Evolutionary conservation across 768 basidiomycete species (phyloP).

Genomic region (Tremella fuciformis): DNA sequence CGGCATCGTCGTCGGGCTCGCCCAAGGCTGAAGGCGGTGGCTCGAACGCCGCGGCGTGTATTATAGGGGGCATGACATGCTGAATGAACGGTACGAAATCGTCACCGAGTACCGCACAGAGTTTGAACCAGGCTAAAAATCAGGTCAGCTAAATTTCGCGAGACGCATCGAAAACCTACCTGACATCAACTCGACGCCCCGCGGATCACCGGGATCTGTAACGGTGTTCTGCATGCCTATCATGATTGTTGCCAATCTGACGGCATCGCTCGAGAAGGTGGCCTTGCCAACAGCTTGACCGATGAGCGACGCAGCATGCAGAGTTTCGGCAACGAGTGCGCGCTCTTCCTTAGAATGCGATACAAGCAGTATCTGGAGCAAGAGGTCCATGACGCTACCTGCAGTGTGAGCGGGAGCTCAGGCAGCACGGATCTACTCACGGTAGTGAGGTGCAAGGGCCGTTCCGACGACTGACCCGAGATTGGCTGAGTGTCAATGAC

Average conservation of each 20-base stretch:
- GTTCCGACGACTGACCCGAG: slow-evolving; percentile 54
- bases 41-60: slow-evolving; percentile 73
- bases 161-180: slow-evolving; percentile 10
- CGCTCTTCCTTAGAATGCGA: slow-evolving; percentile 31
- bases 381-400: slow-evolving; percentile 67
- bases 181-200: slow-evolving; percentile 65
- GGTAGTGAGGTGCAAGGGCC: slow-evolving; percentile 58
- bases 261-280: slow-evolving; percentile 71
- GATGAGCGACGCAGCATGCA: slow-evolving; percentile 56
- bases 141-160: not conserved
- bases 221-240: slow-evolving; percentile 74
- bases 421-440: slow-evolving; percentile 9
- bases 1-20: too few relatives aligned
- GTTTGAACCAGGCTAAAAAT: slow-evolving; percentile 82
- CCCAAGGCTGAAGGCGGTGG: slow-evolving; percentile 3
- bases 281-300: slow-evolving; percentile 80
- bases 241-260: slow-evolving; percentile 67
- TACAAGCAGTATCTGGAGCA: slow-evolving; percentile 64
- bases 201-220: slow-evolving; percentile 67
- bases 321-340: slow-evolving; percentile 66
- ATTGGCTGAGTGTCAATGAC: not conserved
- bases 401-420: not conserved
- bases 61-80: slow-evolving; percentile 74
- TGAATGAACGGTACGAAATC: slow-evolving; percentile 85
- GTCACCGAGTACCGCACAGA: slow-evolving; percentile 76